A percentile compares a stretch with the other conserved stretches of the same genome.
Conservation (phyloP, 345 rosid genomes). For the Murraya koenigii region DNA sequence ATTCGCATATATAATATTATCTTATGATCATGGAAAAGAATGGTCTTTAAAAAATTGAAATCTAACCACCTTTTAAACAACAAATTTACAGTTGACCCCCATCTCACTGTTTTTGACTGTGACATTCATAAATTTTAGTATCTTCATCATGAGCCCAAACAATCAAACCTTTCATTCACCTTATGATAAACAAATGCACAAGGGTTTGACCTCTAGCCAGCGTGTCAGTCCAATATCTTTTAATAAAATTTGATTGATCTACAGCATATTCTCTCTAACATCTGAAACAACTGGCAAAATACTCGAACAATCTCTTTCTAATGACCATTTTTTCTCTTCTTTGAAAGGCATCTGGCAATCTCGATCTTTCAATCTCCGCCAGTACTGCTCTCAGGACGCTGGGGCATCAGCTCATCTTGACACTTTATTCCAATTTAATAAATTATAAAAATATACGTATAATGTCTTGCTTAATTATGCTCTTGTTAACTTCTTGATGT, state of each 20-base stretch:
- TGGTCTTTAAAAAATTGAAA: too few relatives aligned
- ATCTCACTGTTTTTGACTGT: too few relatives aligned
- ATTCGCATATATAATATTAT: too few relatives aligned
- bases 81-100: too few relatives aligned
- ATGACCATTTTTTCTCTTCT: background rate
- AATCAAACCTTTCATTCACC: too few relatives aligned
- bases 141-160: too few relatives aligned
- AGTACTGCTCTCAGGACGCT: background rate
- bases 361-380: background rate
- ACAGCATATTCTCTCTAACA: background rate
- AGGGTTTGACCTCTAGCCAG: background rate
- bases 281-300: background rate
- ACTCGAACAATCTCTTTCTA: background rate
- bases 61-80: too few relatives aligned
- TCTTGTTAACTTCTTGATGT: too few relatives aligned
- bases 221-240: background rate
- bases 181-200: background rate
- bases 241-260: background rate
- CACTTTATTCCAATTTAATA: background rate
- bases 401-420: background rate
- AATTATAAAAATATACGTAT: too few relatives aligned
- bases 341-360: background rate
- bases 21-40: too few relatives aligned
- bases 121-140: too few relatives aligned
- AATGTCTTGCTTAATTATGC: too few relatives aligned